These are phyloP conservation scores for Scopulariopsis brevicaulis DNA, from an alignment of 2,329 filamentous ascomycete species.

Conservation along the genomic window DNA sequence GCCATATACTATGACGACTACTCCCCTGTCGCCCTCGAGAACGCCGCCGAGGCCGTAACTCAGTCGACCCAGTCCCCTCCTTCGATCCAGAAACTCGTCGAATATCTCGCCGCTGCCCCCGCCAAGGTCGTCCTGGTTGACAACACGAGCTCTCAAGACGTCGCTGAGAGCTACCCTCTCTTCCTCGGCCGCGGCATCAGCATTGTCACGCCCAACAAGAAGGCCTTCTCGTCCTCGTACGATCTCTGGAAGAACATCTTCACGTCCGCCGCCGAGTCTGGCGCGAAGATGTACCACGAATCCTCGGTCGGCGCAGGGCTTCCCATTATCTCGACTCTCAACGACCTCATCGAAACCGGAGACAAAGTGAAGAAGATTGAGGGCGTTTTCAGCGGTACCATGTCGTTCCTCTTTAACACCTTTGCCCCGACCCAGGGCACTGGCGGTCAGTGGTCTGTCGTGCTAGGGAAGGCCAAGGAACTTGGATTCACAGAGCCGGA, in stretches of 20 bases:
- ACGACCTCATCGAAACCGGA: slow-evolving; percentile 88
- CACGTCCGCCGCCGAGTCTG: slow-evolving; percentile 52
- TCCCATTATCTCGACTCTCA: slow-evolving; percentile 85
- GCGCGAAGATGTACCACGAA: slow-evolving; percentile 87
- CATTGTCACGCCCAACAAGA: slow-evolving; percentile 96
- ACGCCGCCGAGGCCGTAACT: slow-evolving; percentile 50
- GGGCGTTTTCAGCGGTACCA: slow-evolving; percentile 94
- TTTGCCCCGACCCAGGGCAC: slow-evolving; percentile 73
- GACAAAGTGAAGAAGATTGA: slow-evolving; percentile 88
- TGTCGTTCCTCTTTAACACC: slow-evolving; percentile 97
- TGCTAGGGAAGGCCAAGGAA: slow-evolving; percentile 85
- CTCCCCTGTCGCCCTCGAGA: slow-evolving; percentile 50
- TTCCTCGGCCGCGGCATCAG: slow-evolving; percentile 75
- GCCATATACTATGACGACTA: slow-evolving; percentile 67
- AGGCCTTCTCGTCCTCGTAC: slow-evolving; percentile 79
- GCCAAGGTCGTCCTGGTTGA: slow-evolving; percentile 77
- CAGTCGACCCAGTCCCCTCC: slow-evolving; percentile 54
- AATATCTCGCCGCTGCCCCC: slow-evolving; percentile 69
- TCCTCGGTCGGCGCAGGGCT: slow-evolving; percentile 88
- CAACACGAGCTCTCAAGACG: slow-evolving; percentile 84
- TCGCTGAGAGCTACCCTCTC: slow-evolving; percentile 72
- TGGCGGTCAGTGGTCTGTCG: slow-evolving; percentile 78
- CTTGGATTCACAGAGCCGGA: slow-evolving; percentile 89
- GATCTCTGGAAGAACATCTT: slow-evolving; percentile 85
- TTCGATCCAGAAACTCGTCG: slow-evolving; percentile 56